These are phyloP conservation scores for Wickerhamomyces canadensis DNA, from an alignment of 805 yeast genomes.

Conservation along the genomic window DNA sequence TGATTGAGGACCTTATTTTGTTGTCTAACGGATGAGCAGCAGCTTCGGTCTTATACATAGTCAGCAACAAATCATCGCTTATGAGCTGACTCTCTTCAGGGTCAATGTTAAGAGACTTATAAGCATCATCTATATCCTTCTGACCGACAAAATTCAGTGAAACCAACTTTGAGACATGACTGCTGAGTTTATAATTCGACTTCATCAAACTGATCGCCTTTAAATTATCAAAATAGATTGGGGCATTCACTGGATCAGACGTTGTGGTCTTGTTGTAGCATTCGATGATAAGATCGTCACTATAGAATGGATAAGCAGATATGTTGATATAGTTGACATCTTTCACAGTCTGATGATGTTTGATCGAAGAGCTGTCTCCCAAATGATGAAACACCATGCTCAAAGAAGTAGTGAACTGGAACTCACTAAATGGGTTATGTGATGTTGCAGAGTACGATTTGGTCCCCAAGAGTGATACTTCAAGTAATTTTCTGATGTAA, in stretches of 20 bases:
- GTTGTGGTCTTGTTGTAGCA: conserved; percentile 38
- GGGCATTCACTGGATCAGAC: conserved; percentile 39
- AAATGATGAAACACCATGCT: conserved; percentile 26
- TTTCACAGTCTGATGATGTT: conserved; percentile 19
- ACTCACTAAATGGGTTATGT: conserved; percentile 24
- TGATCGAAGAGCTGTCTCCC: conserved; percentile 25
- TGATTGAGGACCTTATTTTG: conserved; percentile 33
- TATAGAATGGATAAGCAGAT: conserved; percentile 43
- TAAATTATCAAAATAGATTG: conserved; percentile 56
- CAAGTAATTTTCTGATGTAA: conserved; percentile 48
- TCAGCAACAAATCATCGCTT: conserved; percentile 26
- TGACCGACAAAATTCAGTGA: conserved; percentile 50
- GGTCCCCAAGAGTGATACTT: conserved; percentile 42
- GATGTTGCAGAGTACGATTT: conserved; percentile 23
- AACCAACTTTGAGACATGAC: conserved; percentile 38
- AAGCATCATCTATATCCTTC: conserved; percentile 38
- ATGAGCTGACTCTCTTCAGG: conserved; percentile 20
- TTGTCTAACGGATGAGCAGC: conserved; percentile 15
- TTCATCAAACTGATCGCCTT: conserved; percentile 43
- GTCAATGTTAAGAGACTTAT: conserved; percentile 29
- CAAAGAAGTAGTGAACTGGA: conserved; percentile 23
- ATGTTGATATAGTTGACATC: conserved; percentile 37
- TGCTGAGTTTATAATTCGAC: conserved; percentile 39
- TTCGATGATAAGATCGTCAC: conserved; percentile 41
- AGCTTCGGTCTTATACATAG: conserved; percentile 29